Evolutionary conservation across 768 basidiomycete species (phyloP).

Genomic region (Myochromella boudieri): DNA sequence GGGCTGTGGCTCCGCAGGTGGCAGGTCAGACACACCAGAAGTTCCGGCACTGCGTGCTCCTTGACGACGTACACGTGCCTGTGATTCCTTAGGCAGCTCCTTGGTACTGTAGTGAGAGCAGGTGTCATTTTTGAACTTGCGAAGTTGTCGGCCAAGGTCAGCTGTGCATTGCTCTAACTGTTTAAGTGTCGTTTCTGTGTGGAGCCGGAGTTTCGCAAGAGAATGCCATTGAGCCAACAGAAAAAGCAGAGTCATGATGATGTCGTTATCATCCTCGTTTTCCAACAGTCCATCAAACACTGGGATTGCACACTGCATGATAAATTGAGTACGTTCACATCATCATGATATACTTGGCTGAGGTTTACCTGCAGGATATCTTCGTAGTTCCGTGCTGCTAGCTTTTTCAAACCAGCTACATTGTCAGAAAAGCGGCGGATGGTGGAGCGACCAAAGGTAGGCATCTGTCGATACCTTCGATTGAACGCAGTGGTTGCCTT

Average conservation of each 20-base stretch:
- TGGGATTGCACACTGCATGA: no score
- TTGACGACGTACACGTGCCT: conserved; percentile 5
- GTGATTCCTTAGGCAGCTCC: conserved; percentile 9
- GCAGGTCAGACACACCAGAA: no score
- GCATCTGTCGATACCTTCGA: conserved; percentile 11
- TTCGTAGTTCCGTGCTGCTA: no score
- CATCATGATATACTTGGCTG: no score
- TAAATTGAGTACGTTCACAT: no score
- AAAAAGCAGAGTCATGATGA: conserved; percentile 17
- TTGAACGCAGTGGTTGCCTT: conserved; percentile 6
- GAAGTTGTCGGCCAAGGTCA: conserved; percentile 5
- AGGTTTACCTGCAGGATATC: conserved; percentile 28
- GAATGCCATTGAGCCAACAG: conserved; percentile 22
- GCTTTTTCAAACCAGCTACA: conserved; percentile 26
- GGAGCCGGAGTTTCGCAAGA: conserved; percentile 22
- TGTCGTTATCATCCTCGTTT: conserved; percentile 12
- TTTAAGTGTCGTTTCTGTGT: conserved; percentile 10
- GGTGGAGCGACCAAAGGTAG: no score
- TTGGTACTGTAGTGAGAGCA: conserved; percentile 10
- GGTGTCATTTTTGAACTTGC: conserved; percentile 2
- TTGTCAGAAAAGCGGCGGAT: conserved; percentile 30
- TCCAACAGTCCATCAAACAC: conserved; percentile 32
- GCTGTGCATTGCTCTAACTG: conserved; percentile 1
- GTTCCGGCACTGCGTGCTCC: no score
- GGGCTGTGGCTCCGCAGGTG: no score